A percentile compares a stretch with the other conserved stretches of the same genome.
Conservation (phyloP, 2,329 filamentous ascomycete genomes). For the Aspergillus thermomutatus region DNA sequence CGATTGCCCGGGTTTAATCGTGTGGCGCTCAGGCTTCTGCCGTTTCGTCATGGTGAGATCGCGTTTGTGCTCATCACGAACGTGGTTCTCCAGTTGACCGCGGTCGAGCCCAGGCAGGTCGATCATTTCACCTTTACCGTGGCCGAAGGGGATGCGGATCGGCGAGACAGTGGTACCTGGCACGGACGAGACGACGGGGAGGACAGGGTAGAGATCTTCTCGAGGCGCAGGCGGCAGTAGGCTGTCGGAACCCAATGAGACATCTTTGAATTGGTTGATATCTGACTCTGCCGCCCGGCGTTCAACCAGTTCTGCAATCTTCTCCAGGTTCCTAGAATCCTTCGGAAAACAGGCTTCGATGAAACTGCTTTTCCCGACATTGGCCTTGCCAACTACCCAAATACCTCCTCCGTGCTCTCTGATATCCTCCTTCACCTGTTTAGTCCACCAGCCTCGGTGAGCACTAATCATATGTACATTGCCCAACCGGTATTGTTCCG, state of each 20-base stretch:
- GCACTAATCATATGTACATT: constrained; percentile 86
- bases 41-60: constrained; percentile 76
- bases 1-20: constrained; percentile 72
- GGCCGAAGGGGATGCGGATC: constrained; percentile 86
- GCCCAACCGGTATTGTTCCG: constrained; percentile 72
- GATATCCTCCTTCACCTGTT: constrained; percentile 78
- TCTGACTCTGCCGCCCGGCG: constrained; percentile 22
- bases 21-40: constrained; percentile 67
- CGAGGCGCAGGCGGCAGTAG: constrained; percentile 73
- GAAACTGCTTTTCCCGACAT: constrained; percentile 92
- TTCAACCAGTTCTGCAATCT: constrained; percentile 34
- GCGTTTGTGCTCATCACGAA: constrained; percentile 62
- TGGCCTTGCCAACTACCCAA: constrained; percentile 98
- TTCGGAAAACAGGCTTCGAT: constrained; percentile 85
- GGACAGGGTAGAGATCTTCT: constrained; percentile 72
- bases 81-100: constrained; percentile 67
- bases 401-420: constrained; percentile 78
- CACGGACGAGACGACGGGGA: constrained; percentile 81
- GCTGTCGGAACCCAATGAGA: constrained; percentile 32
- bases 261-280: constrained; percentile 11
- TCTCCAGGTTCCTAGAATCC: constrained; percentile 51
- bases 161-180: constrained; percentile 94
- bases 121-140: constrained; percentile 82
- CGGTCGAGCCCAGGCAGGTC: constrained; percentile 85
- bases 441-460: constrained; percentile 87